Conservation (phyloP, 2,329 filamentous ascomycete genomes). For the Cercospora sesami region DNA sequence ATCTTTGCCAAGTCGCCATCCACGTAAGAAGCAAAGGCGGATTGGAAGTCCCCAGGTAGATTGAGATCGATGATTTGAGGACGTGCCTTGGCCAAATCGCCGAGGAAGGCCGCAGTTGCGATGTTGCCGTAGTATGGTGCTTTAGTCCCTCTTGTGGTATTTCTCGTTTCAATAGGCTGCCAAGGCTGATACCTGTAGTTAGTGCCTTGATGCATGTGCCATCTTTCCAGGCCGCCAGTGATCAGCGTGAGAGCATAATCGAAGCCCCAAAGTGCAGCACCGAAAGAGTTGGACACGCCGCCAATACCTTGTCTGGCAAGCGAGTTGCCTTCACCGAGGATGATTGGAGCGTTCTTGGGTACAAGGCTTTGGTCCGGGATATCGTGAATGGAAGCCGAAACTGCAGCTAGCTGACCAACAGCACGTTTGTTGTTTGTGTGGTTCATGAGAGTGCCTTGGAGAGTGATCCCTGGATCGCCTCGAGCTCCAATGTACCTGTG, state of each 20-base stretch:
- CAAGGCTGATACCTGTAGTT: constrained; percentile 62
- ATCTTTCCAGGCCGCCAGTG: constrained; percentile 55
- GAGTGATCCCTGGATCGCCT: constrained; percentile 57
- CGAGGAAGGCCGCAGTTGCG: constrained; percentile 58
- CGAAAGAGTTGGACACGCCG: constrained; percentile 64
- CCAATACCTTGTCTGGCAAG: constrained; percentile 63
- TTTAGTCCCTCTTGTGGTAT: constrained; percentile 57
- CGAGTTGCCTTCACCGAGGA: constrained; percentile 63
- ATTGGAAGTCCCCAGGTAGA: constrained; percentile 44
- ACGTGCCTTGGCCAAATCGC: constrained; percentile 42
- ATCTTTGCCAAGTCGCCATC: constrained; percentile 50
- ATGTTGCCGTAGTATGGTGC: constrained; percentile 65
- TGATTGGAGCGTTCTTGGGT: constrained; percentile 49
- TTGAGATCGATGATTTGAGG: constrained; percentile 51
- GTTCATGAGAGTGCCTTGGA: constrained; percentile 64
- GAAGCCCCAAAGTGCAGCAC: constrained; percentile 64
- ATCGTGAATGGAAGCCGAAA: constrained; percentile 51
- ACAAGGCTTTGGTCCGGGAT: constrained; percentile 52
- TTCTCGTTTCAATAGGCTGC: constrained; percentile 58
- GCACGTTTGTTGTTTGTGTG: constrained; percentile 50
- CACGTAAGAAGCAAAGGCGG: constrained; percentile 59
- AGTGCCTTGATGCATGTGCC: constrained; percentile 65
- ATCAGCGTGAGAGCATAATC: constrained; percentile 63
- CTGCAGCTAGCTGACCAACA: constrained; percentile 31
- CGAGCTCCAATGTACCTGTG: constrained; percentile 62